A percentile compares a stretch with the other conserved stretches of the same genome.
These are phyloP conservation scores for Spinacia oleracea DNA, from an alignment of 179 eudicot species.

Conservation along the genomic window DNA sequence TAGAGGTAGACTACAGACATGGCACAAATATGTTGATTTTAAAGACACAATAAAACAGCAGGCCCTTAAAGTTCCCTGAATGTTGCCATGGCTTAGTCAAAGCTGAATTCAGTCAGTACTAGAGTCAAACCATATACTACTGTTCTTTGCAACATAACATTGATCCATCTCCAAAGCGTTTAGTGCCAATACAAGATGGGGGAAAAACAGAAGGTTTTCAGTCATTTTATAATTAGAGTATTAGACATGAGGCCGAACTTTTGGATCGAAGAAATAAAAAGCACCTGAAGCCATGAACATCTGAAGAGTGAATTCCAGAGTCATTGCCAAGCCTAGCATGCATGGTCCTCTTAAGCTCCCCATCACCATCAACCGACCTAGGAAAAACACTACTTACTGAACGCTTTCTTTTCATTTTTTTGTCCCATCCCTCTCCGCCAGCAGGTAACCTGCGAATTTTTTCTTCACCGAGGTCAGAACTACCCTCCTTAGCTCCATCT, in stretches of 20 bases:
- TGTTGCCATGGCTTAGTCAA: not conserved
- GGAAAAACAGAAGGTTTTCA: not conserved
- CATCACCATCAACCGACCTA: conserved; percentile 69
- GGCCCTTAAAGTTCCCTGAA: not conserved
- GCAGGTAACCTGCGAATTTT: conserved; percentile 72
- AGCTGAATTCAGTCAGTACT: not conserved
- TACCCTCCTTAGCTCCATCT: conserved; percentile 55
- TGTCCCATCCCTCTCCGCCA: conserved; percentile 97
- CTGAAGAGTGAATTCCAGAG: conserved; percentile 50
- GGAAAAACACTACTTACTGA: conserved; percentile 66
- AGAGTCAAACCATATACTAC: not conserved
- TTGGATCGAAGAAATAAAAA: conserved; percentile 11
- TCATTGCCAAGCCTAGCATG: conserved; percentile 64
- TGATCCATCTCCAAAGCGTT: not conserved
- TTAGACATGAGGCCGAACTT: conserved; percentile 1
- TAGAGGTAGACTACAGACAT: not conserved
- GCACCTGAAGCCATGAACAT: conserved; percentile 67
- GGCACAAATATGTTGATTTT: not conserved
- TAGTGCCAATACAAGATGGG: too few relatives aligned
- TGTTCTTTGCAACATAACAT: not conserved
- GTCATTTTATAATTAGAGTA: not conserved
- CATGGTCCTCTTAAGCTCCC: conserved; percentile 66
- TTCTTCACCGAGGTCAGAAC: conserved; percentile 64
- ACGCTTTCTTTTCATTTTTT: conserved; percentile 84
- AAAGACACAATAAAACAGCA: not conserved